Evolutionary conservation across 2,329 filamentous ascomycete genomes (phyloP).

Genomic region (Exophiala calicioides): DNA sequence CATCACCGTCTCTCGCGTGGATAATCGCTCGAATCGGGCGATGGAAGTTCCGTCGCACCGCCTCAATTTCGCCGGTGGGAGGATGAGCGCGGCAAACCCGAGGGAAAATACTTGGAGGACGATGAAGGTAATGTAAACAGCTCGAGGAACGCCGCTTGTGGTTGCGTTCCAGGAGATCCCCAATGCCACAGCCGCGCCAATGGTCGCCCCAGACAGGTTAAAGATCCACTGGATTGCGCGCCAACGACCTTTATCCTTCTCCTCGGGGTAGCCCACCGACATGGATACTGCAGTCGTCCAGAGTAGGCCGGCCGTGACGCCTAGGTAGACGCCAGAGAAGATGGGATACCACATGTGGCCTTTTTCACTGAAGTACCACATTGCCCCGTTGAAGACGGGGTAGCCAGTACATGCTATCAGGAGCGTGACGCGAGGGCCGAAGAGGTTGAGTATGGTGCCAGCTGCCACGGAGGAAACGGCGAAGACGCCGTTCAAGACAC

Average conservation of each 20-base stretch:
- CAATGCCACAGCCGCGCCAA: constrained; percentile 5
- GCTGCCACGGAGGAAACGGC: constrained; percentile 1
- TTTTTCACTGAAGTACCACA: constrained; percentile 6
- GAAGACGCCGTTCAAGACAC: constrained; percentile 3
- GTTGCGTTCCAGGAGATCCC: constrained; percentile 6
- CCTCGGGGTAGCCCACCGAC: constrained; percentile 5
- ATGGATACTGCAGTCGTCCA: constrained; percentile 9
- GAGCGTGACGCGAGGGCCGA: constrained; percentile 8
- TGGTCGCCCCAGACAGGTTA: constrained; percentile 4
- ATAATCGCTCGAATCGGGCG: constrained; percentile 4
- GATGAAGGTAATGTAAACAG: constrained; percentile 11
- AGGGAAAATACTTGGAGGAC: constrained; percentile 6
- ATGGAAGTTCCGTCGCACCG: constrained; percentile 1
- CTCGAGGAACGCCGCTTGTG: constrained; percentile 2
- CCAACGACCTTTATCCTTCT: constrained; percentile 7
- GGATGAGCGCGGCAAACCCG: constrained; percentile 3
- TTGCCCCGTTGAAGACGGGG: constrained; percentile 6
- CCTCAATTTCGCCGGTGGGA: constrained; percentile 4
- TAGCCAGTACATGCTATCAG: constrained; percentile 7
- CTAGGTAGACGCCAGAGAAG: constrained; percentile 3
- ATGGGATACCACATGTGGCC: constrained; percentile 10
- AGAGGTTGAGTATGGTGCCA: constrained; percentile 7
- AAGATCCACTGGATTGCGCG: constrained; percentile 10
- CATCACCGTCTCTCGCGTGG: constrained; percentile 1
- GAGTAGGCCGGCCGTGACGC: constrained; percentile 2